These are phyloP conservation scores for Plasmodium gonderi DNA, from an alignment of 169 alveolate genomes.

Conservation along the genomic window DNA sequence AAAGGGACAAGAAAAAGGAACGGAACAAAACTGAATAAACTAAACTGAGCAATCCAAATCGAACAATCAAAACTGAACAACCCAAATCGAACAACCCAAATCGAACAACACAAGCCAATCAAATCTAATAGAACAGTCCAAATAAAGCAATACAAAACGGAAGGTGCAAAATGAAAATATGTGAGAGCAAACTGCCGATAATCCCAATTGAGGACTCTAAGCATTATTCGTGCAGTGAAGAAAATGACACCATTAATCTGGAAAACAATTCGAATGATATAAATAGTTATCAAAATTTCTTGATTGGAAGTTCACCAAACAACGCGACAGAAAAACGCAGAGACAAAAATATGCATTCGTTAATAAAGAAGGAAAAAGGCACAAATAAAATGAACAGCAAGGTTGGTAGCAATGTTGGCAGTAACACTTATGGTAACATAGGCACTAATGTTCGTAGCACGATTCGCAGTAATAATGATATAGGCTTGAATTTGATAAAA, in stretches of 20 bases:
- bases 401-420: neutral
- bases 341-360: constrained; percentile 7
- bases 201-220: constrained; percentile 54
- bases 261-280: constrained; percentile 62
- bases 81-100: too few species aligned
- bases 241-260: constrained; percentile 58
- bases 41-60: too few species aligned
- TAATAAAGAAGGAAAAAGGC: constrained; percentile 38
- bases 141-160: neutral
- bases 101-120: neutral
- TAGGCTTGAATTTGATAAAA: constrained; percentile 22
- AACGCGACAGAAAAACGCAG: constrained; percentile 1
- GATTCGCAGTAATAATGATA: neutral
- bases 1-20: neutral
- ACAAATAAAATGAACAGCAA: neutral
- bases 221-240: constrained; percentile 57
- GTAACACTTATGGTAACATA: neutral
- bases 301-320: constrained; percentile 15
- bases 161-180: constrained; percentile 10
- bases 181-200: constrained; percentile 35
- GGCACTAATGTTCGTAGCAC: neutral
- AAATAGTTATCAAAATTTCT: constrained; percentile 43
- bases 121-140: neutral
- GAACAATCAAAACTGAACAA: too few species aligned
- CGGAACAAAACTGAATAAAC: neutral